Base-by-base conservation (phyloP, 1,284 basidiomycete genomes). In the Leccinum laetum region DNA sequence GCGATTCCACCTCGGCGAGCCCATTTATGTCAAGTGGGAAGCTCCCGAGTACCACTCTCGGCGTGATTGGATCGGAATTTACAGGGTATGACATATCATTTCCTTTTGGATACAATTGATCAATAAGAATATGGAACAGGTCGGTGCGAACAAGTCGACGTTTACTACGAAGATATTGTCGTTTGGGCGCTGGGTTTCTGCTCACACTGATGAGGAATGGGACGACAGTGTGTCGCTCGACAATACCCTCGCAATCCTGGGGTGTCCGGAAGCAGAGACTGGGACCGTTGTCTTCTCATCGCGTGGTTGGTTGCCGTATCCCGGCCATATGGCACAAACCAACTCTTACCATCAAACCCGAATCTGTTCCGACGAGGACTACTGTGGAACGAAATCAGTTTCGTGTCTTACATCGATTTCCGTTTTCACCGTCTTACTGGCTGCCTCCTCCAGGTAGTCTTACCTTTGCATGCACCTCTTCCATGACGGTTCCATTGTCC, bases 51-150 rank as follows among this genome's bases (percentile, higher is more conserved):
- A 89, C 65, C 97, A 99, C 76, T 97, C 95, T 14, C 85, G 94
- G n/a, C 88, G 91, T 70, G 97, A 99, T 77, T 99, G 97, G 98
- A 93, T 99, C 71, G 98, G 96, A 11, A 87, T 99, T 53, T 98
- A 98, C 73, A 83, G 88, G 74, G 90, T 91, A 71, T 52, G 66
- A 14, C 4, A n/a, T 60, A 55, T 39, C 37, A 13, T 37, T 37
- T 37, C 11, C 35, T 37, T 37, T 39, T 60, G 46, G 35, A 60
- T 18, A 18, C 35, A 11, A 56, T 59, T 8, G 58, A 59, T 24
- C 62, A 66, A 70, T 52, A 37, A 59, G 41, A 16, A 63, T 64
- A 61, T 63, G 61, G 37, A 70, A 65, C 72, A 95, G 95, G 80
- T 95, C 65, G 95, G 94, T 35, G 94, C 94, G 0, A 96, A 95